These are phyloP conservation scores for Thermoascus crustaceus DNA, from an alignment of 2,329 filamentous ascomycete genomes.

Conservation along the genomic window DNA sequence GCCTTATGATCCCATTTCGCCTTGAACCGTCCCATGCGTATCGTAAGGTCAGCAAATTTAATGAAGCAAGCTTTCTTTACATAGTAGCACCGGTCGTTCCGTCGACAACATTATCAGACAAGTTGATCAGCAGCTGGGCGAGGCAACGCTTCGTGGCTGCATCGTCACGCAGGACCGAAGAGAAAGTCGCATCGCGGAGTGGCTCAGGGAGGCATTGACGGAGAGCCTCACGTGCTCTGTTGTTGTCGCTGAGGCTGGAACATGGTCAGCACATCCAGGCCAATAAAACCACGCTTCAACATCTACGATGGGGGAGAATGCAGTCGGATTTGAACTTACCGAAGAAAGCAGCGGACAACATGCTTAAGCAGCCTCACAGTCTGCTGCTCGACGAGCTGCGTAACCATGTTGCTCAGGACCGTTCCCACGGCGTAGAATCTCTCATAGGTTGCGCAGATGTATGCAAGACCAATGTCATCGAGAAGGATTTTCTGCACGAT, in stretches of 20 bases:
- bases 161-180: slow-evolving; percentile 89
- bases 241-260: slow-evolving; percentile 82
- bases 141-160: slow-evolving; percentile 96
- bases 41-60: slow-evolving; percentile 29
- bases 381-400: slow-evolving; percentile 93
- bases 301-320: not conserved
- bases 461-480: slow-evolving; percentile 92
- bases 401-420: slow-evolving; percentile 97
- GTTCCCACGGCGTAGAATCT: slow-evolving; percentile 97
- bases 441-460: slow-evolving; percentile 98
- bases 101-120: slow-evolving; percentile 76
- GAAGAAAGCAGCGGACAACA: slow-evolving; percentile 91
- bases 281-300: no score
- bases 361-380: slow-evolving; percentile 94
- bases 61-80: slow-evolving; percentile 24
- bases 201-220: slow-evolving; percentile 94
- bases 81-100: slow-evolving; percentile 30
- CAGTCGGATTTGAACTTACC: slow-evolving; percentile 50
- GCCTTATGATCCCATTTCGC: slow-evolving; percentile 33
- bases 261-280: slow-evolving; percentile 3
- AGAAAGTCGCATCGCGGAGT: slow-evolving; percentile 97
- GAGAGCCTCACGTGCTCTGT: slow-evolving; percentile 85
- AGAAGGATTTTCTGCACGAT: slow-evolving; percentile 98
- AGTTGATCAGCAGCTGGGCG: slow-evolving; percentile 91
- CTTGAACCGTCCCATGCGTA: slow-evolving; percentile 34